Percentiles rank a stretch among this genome's conserved stretches.
Evolutionary conservation across 2,329 filamentous ascomycete genomes (phyloP).

Genomic region (Cylindrodendrum hubeiense): DNA sequence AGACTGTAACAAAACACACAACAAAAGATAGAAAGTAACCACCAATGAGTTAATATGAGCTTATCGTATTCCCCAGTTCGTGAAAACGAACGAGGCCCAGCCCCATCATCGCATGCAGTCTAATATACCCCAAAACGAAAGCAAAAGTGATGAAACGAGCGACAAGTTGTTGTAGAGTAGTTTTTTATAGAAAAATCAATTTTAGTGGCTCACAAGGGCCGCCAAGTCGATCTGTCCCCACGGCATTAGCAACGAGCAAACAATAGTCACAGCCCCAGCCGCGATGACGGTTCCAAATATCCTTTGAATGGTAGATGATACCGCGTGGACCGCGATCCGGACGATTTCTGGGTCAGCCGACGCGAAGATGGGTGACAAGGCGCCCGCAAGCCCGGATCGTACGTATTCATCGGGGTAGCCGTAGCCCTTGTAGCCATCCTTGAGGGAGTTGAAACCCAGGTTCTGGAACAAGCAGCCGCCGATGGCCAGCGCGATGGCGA

Average conservation of each 20-base stretch:
- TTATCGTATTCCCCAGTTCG: background rate
- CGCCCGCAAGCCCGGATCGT: background rate
- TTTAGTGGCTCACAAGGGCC: background rate
- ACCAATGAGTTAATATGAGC: background rate
- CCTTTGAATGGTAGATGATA: background rate
- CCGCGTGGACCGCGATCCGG: background rate
- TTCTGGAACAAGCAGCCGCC: conserved; percentile 19
- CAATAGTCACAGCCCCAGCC: background rate
- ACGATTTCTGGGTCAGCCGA: background rate
- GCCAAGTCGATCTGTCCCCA: conserved; percentile 4
- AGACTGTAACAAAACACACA: background rate
- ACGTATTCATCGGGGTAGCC: background rate
- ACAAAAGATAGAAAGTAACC: background rate
- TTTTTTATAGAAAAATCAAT: background rate
- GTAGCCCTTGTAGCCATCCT: background rate
- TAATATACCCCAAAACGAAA: background rate
- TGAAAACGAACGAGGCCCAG: background rate
- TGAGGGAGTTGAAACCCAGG: conserved; percentile 10
- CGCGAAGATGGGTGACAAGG: background rate
- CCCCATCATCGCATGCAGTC: background rate
- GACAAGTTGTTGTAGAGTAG: background rate
- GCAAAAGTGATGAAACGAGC: background rate
- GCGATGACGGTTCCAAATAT: background rate
- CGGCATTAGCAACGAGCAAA: background rate
- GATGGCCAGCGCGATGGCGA: conserved; percentile 10